phyloP scores from a whole-genome alignment of 2,329 filamentous ascomycete species.

The Rhytidhysteron rufulum region DNA sequence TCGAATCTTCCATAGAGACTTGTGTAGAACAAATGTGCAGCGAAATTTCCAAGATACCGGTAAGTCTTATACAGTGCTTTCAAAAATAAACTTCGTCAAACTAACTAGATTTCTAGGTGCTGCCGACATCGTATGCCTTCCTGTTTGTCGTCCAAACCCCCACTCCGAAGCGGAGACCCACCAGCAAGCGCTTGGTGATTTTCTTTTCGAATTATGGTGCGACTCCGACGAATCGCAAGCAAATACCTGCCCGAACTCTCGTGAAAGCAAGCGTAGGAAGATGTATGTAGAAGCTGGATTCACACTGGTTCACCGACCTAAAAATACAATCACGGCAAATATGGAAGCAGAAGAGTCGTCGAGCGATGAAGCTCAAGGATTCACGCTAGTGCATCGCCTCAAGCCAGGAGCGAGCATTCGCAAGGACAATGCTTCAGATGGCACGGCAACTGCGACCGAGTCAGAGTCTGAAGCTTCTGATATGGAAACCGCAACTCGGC shows the following conservation, averaged over 20 bases:
- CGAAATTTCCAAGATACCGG: conserved; percentile 40
- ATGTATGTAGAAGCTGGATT: not conserved
- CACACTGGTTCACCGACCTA: conserved; percentile 3
- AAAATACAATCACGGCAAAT: not conserved
- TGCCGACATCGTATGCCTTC: conserved; percentile 11
- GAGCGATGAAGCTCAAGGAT: conserved; percentile 18
- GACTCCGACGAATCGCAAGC: conserved; percentile 5
- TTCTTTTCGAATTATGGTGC: conserved; percentile 10
- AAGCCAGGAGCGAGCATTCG: conserved; percentile 2
- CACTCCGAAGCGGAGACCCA: conserved; percentile 7
- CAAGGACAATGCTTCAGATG: not conserved
- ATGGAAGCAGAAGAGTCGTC: conserved; percentile 7
- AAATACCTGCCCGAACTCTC: not conserved
- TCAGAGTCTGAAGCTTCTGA: not conserved
- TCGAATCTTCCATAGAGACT: conserved; percentile 37
- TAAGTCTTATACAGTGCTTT: conserved; percentile 17
- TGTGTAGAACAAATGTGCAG: conserved; percentile 36
- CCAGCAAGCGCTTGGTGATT: conserved; percentile 14
- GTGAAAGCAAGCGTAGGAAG: not conserved
- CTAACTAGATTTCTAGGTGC: conserved; percentile 7
- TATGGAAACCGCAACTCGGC: not conserved
- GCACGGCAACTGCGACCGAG: not conserved
- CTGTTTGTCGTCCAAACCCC: conserved; percentile 6
- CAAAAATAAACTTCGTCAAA: not conserved
- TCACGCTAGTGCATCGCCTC: conserved; percentile 18